These are phyloP conservation scores for Sabuloglossum arenarium DNA, from an alignment of 495 filamentous ascomycete genomes.

Conservation along the genomic window DNA sequence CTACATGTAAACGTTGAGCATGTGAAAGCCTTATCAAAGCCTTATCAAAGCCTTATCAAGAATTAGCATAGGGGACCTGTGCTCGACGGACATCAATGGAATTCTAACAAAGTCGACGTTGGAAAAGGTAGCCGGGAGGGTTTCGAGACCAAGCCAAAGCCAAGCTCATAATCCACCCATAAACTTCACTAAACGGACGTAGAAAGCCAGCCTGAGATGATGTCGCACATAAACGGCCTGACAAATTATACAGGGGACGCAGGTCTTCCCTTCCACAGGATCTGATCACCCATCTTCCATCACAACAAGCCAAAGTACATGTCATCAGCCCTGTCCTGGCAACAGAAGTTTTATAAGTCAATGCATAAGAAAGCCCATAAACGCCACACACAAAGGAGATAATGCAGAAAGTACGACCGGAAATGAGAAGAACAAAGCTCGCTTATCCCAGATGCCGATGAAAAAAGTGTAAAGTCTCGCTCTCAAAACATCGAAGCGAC, in stretches of 20 bases:
- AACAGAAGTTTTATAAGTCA: not conserved
- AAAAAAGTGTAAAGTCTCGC: not conserved
- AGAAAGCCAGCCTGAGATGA: not conserved
- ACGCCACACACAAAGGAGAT: not conserved
- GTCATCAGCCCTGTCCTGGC: not conserved
- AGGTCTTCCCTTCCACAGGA: not conserved
- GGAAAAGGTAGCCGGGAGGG: not conserved
- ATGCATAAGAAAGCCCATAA: not conserved
- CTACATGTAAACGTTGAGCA: not conserved
- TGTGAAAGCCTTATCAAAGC: not conserved
- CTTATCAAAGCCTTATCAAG: not conserved
- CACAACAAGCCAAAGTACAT: not conserved
- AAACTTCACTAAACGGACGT: not conserved
- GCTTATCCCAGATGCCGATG: not conserved
- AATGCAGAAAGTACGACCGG: not conserved
- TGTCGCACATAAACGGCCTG: not conserved
- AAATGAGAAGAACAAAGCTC: constrained; percentile 1
- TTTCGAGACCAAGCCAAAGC: not conserved
- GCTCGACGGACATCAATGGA: not conserved
- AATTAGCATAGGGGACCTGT: not conserved
- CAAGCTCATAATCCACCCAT: not conserved
- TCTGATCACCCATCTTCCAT: not conserved
- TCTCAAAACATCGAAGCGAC: not conserved
- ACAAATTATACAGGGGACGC: not conserved
- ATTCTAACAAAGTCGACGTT: not conserved